Conservation (phyloP, 2,329 filamentous ascomycete species). For the Pezicula neosporulosa region DNA sequence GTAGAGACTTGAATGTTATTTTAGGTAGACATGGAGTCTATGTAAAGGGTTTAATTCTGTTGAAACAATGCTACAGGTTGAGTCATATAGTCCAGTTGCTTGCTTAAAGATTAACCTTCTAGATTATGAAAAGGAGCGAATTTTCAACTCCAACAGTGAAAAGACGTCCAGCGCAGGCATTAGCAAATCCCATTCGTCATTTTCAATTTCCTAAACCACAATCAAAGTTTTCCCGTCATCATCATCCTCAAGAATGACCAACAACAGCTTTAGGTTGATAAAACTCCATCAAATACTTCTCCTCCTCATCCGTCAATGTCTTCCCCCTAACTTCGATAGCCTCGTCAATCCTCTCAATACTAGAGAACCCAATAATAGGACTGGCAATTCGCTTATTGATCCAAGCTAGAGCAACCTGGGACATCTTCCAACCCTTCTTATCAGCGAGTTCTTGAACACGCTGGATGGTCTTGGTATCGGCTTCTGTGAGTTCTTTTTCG, state of each 20-base stretch:
- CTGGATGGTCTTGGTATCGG: constrained; percentile 47
- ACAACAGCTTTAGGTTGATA: constrained; percentile 41
- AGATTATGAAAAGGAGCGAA: no score
- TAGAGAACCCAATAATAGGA: constrained; percentile 51
- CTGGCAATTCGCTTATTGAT: constrained; percentile 38
- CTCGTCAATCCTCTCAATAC: constrained; percentile 49
- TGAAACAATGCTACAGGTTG: no score
- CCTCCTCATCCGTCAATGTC: constrained; percentile 46
- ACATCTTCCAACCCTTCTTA: constrained; percentile 55
- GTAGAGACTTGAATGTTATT: no score
- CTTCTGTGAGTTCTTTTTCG: constrained; percentile 34
- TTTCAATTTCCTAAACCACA: no score
- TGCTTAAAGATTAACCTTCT: no score
- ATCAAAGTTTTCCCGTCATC: background rate
- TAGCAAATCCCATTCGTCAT: no score
- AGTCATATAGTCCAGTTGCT: no score
- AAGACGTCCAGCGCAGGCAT: no score
- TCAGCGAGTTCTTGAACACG: constrained; percentile 53
- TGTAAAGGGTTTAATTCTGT: no score
- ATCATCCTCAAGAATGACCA: constrained; percentile 21
- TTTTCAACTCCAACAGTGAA: no score
- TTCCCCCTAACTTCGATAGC: constrained; percentile 36
- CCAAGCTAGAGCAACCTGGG: constrained; percentile 55
- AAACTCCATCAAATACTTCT: constrained; percentile 49
- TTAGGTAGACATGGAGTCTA: no score